Evolutionary conservation across 441 rosid species (phyloP), one percentile per base, ranked within the genome.

Genomic region (Pelargonium myrrhifolium): DNA sequence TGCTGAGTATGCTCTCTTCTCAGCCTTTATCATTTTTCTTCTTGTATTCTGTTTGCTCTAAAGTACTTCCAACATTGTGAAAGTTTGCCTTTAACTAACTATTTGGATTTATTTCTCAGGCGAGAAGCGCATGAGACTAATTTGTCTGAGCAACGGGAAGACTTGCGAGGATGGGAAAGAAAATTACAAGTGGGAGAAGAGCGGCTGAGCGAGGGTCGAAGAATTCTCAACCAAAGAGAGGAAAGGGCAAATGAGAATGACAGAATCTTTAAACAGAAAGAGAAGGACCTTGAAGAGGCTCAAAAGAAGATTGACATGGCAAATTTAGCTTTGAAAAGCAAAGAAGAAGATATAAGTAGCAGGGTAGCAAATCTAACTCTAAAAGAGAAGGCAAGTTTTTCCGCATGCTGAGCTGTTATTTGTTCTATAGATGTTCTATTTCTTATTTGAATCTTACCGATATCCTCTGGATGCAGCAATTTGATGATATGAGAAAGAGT

Each of bases 161-260:
- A 94, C 76, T 81, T 92, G 83, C 85, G 80, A 71, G 97, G 89
- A 72, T 89, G 99, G 99, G 98, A 94, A 76, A 80, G 75, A 43
- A 92, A 87, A 77, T 78, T 94, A 75, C 85, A 85, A 79, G 96
- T 87, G 70, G 91, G 92, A 67, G 99, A 94, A 77, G 98, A 88
- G 74, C 85, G 97, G 84, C 70, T 92, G 65, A 84, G 87, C n/a
- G 89, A 85, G 75, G 72, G 82, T 70, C 95, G 83, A 69, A 83
- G 85, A 79, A 74, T 89, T 69, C 77, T 92, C 62, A 88, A 87
- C 68, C 96, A 92, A 75, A 88, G 98, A 78, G 99, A 94, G 84
- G 94, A 92, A 72, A 89, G 89, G 77, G 89, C 97, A 68, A 94
- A 87, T 72, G 96, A 87, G 76, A 83, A 76, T 43, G 90, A 89